A percentile compares a stretch with the other conserved stretches of the same genome.
phyloP scores from a whole-genome alignment of 352 stramenopile genomes.

The Globisporangium takayamanum region DNA sequence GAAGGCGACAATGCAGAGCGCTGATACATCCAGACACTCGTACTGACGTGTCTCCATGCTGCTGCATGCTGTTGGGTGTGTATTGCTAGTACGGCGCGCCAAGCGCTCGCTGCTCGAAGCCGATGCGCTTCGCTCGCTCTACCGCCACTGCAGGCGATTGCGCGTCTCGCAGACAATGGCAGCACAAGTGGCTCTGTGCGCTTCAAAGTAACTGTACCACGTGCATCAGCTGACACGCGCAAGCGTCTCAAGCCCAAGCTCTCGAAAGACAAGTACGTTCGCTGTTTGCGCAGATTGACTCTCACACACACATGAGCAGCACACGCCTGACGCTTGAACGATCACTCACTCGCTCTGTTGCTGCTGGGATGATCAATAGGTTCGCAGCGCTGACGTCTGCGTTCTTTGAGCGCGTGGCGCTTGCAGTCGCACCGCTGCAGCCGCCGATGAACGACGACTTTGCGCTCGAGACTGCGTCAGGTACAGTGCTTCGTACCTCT shows the following conservation, averaged over 20 bases:
- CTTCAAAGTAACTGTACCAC: constrained; percentile 35
- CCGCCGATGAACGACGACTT: constrained; percentile 62
- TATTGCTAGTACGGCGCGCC: not conserved
- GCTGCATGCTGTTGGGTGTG: not conserved
- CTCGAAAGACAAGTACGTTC: constrained; percentile 38
- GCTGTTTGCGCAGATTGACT: not conserved
- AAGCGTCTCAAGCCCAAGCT: constrained; percentile 44
- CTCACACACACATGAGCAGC: not conserved
- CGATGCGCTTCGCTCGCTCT: not conserved
- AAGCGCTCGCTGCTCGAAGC: not conserved
- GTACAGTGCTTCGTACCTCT: not conserved
- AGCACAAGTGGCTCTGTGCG: constrained; percentile 3
- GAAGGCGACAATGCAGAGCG: too few relatives aligned
- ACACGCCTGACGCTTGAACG: not conserved
- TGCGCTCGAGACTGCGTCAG: constrained; percentile 16
- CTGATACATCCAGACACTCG: too few relatives aligned
- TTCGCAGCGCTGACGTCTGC: constrained; percentile 37
- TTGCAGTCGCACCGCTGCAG: constrained; percentile 47
- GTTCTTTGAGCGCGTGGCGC: constrained; percentile 66
- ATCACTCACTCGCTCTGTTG: not conserved
- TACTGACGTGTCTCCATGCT: not conserved
- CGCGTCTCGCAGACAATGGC: not conserved
- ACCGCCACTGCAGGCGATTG: too few relatives aligned
- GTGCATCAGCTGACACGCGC: constrained; percentile 10
- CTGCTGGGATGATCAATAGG: constrained; percentile 17